Conservation (phyloP, 225 moss, liverwort and hornwort species). For the Sphagnum tenellum region DNA sequence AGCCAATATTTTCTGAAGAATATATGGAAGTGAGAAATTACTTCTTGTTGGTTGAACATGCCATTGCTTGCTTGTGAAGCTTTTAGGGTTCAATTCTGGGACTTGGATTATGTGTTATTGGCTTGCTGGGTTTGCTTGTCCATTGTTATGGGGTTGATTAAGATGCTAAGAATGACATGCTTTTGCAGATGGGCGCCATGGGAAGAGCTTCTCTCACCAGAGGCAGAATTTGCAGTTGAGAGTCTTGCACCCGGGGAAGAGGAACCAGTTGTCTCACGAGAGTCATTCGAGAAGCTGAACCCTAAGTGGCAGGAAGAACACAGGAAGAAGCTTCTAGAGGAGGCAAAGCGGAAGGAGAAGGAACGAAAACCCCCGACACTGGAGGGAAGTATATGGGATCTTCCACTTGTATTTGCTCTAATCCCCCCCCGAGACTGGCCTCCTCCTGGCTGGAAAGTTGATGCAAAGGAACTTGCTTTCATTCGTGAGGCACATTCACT, state of each 20-base stretch:
- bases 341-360: conserved; percentile 44
- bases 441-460: conserved; percentile 93
- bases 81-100: no score
- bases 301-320: conserved; percentile 50
- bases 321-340: conserved; percentile 35
- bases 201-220: conserved; percentile 82
- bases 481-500: conserved; percentile 68
- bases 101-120: no score
- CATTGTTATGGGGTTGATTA: no score
- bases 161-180: not conserved
- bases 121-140: no score
- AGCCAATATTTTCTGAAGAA: no score
- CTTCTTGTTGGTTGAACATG: no score
- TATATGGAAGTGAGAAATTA: no score
- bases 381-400: conserved; percentile 63
- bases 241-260: conserved; percentile 76
- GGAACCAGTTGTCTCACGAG: conserved; percentile 70
- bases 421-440: conserved; percentile 96
- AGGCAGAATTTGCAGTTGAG: conserved; percentile 94
- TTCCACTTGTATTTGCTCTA: conserved; percentile 56
- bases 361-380: conserved; percentile 26
- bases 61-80: no score
- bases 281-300: conserved; percentile 66
- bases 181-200: conserved; percentile 79
- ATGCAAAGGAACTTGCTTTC: conserved; percentile 78